Evolutionary conservation across 2,329 filamentous ascomycete species (phyloP).

Genomic region (Sporothrix euskadiensis): DNA sequence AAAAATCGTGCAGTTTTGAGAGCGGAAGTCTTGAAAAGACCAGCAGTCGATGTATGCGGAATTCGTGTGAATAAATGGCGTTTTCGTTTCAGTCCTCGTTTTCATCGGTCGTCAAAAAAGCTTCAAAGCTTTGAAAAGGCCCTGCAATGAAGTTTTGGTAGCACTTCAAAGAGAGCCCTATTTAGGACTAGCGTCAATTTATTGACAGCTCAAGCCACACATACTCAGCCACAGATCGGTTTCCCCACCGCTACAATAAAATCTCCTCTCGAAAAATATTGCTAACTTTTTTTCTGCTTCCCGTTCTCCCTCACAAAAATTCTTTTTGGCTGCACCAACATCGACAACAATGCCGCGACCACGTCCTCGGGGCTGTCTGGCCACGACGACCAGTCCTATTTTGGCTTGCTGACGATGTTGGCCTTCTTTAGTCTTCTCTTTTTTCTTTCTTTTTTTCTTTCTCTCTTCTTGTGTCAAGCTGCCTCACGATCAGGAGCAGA

Average conservation of each 20-base stretch:
- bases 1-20: too few species aligned
- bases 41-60: too few species aligned
- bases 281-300: conserved; percentile 11
- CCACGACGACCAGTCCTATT: not conserved
- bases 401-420: not conserved
- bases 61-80: not conserved
- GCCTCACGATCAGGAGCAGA: not conserved
- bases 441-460: not conserved
- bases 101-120: not conserved
- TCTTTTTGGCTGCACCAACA: conserved; percentile 11
- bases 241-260: conserved; percentile 26
- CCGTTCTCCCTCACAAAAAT: conserved; percentile 16
- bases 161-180: not conserved
- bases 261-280: conserved; percentile 23
- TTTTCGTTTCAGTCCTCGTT: not conserved
- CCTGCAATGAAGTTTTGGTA: conserved; percentile 21
- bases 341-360: conserved; percentile 17
- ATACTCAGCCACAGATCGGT: not conserved
- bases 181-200: not conserved
- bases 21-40: too few species aligned
- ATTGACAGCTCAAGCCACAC: conserved; percentile 22
- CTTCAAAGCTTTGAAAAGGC: not conserved
- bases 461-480: not conserved
- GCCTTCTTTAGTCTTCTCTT: not conserved
- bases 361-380: not conserved